Percentiles rank a stretch among this genome's conserved stretches.
Conservation (phyloP, 208 protist genomes). For the Leishmania guyanensis region DNA sequence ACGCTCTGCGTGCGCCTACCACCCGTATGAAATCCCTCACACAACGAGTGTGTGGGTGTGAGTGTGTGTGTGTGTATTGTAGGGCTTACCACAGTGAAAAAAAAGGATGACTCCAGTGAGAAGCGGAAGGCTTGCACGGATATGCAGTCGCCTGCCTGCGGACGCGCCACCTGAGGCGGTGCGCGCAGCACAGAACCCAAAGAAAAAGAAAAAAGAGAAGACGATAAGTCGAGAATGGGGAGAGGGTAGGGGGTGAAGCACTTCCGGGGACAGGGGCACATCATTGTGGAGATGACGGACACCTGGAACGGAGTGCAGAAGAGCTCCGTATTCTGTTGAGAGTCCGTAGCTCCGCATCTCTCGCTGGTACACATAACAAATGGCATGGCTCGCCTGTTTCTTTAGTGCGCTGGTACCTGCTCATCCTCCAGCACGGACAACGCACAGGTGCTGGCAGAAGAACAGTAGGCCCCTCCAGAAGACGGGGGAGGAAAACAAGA, state of each 20-base stretch:
- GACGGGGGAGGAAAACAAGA: neutral
- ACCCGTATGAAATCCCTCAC: neutral
- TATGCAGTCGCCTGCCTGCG: no score
- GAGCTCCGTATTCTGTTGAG: neutral
- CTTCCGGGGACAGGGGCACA: neutral
- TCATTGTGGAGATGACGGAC: neutral
- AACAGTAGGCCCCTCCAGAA: neutral
- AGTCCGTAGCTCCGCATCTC: neutral
- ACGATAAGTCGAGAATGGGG: neutral
- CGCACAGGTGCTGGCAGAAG: neutral
- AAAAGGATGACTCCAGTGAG: no score
- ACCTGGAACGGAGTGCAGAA: neutral
- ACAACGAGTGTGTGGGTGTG: neutral
- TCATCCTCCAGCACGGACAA: neutral
- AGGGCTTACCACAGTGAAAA: no score
- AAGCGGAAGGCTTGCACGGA: neutral
- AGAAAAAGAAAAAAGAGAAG: neutral
- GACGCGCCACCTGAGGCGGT: neutral
- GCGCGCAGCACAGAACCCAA: no score
- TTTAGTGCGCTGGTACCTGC: neutral
- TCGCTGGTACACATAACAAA: neutral
- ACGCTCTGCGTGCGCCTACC: neutral
- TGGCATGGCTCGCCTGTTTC: no score
- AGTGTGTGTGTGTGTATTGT: no score
- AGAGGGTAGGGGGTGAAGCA: no score